phyloP scores from a whole-genome alignment of 495 filamentous ascomycete genomes.

The Chlorociboria aeruginascens region DNA sequence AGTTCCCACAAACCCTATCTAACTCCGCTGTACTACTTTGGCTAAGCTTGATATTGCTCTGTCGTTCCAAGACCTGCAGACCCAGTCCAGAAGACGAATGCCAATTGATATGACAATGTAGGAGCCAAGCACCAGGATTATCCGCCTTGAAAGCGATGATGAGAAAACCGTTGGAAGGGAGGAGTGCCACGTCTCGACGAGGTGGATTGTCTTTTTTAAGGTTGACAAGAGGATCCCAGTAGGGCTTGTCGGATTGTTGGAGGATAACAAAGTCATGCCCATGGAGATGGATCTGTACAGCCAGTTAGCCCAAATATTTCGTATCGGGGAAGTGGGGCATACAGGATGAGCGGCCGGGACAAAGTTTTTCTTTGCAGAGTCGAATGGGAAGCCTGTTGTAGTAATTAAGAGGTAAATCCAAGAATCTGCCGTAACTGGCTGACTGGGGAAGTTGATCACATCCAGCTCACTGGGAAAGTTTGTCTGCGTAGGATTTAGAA shows the following conservation, averaged over 20 bases:
- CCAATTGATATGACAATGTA: conserved; percentile 42
- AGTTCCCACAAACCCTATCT: no score
- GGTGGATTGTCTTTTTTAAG: conserved; percentile 35
- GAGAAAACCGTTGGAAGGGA: conserved; percentile 32
- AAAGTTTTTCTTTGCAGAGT: conserved; percentile 17
- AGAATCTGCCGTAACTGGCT: conserved; percentile 16
- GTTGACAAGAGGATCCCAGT: conserved; percentile 10
- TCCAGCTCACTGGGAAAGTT: conserved; percentile 27
- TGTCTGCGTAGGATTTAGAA: conserved; percentile 1
- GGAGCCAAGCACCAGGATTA: conserved; percentile 32
- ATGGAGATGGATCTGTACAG: conserved; percentile 38
- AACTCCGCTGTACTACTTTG: no score
- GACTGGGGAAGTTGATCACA: conserved; percentile 23
- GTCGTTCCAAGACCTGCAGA: conserved; percentile 39
- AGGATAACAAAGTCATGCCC: conserved; percentile 47
- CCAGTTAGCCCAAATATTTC: conserved; percentile 3
- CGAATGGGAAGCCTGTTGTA: no score
- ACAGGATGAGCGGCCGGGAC: conserved; percentile 1
- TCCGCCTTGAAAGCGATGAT: conserved; percentile 39
- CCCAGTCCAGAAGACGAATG: conserved; percentile 42
- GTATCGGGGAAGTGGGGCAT: background rate
- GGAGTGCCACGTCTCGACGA: conserved; percentile 41
- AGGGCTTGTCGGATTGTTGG: conserved; percentile 22
- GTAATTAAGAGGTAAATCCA: conserved; percentile 22
- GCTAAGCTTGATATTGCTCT: background rate